A percentile compares a stretch with the other conserved stretches of the same genome.
phyloP scores from a whole-genome alignment of 495 filamentous ascomycete species.

The Aspergillus olivimuriae region DNA sequence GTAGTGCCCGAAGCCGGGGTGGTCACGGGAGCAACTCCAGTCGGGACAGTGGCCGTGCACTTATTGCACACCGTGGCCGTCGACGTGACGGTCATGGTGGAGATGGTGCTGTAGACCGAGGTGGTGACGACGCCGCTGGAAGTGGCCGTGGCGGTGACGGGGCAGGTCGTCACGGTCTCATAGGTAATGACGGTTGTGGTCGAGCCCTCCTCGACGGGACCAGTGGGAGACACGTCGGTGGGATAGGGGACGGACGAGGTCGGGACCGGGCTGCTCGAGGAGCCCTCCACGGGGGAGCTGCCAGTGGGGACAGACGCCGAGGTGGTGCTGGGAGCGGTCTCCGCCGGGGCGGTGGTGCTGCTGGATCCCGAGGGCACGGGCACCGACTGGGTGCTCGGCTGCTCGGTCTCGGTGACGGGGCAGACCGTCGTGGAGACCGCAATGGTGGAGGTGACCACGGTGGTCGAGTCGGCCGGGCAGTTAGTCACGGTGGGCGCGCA shows the following conservation, averaged over 20 bases:
- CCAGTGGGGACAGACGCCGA: conserved; percentile 5
- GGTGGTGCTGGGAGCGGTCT: conserved; percentile 1
- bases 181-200: conserved; percentile 28
- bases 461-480: conserved; percentile 49
- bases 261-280: conserved; percentile 1
- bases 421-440: conserved; percentile 55
- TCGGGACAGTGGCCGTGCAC: conserved; percentile 17
- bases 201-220: not conserved
- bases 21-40: not conserved
- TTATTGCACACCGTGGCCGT: conserved; percentile 35
- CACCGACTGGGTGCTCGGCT: no score
- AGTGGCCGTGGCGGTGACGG: conserved; percentile 32
- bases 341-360: no score
- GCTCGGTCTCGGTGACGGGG: conserved; percentile 42
- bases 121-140: conserved; percentile 27
- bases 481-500: conserved; percentile 52
- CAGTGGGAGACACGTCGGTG: conserved; percentile 2
- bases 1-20: conserved; percentile 25
- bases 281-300: conserved; percentile 1
- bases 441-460: conserved; percentile 48
- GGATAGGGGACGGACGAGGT: conserved; percentile 9
- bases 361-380: no score
- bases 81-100: conserved; percentile 32
- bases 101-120: conserved; percentile 33
- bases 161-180: conserved; percentile 36